Base-by-base conservation (phyloP, 2,329 filamentous ascomycete genomes). In the Fusarium domesticum region DNA sequence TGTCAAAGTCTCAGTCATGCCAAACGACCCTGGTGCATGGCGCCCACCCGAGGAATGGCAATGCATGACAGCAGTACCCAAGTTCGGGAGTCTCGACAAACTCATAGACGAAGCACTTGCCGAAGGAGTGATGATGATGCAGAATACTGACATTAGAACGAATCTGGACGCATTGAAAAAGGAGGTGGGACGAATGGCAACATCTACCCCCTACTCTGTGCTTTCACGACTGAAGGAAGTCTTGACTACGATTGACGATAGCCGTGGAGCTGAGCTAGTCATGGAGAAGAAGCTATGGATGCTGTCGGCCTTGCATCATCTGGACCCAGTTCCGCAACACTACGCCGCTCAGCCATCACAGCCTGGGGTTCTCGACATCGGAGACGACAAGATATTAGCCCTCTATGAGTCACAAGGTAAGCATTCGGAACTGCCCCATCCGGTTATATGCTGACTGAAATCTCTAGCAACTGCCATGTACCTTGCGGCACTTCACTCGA, bases 281-380 rank as follows among this genome's bases (percentile, higher is more conserved):
- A 66, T 78, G 37, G 75, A 78, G 49, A 78, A 78, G 57, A 78
- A 80, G 54, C 50, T 50, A 18, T 84, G 80, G 80, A 76, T 89
- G 67, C 68, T 84, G 25, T 81, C 76, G 19, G 73, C 73, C 1
- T 64, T 86, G 40, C 71, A 74, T 48, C 69, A 67, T 50, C 68
- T 72, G 56, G 72, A 70, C 30, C 69, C 70, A 23, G 52, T 60
- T 1, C 43, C 47, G 7, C 45, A 60, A 11, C 36, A 57, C 8
- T 50, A 58, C 6, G 44, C 51, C 1, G 16, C 28, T 7, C 8
- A 19, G 12, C 16, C 30, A 23, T 16, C 16, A 7, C 15, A 11
- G 14, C 18, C n/a, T 6, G 30, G 46, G 3, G 28, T 23, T 7
- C 31, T 35, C 5, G 15, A 39, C 14, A 37, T 39, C n/a, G 36